These are phyloP conservation scores for Capronia americana DNA, from an alignment of 2,329 filamentous ascomycete genomes.

Conservation along the genomic window DNA sequence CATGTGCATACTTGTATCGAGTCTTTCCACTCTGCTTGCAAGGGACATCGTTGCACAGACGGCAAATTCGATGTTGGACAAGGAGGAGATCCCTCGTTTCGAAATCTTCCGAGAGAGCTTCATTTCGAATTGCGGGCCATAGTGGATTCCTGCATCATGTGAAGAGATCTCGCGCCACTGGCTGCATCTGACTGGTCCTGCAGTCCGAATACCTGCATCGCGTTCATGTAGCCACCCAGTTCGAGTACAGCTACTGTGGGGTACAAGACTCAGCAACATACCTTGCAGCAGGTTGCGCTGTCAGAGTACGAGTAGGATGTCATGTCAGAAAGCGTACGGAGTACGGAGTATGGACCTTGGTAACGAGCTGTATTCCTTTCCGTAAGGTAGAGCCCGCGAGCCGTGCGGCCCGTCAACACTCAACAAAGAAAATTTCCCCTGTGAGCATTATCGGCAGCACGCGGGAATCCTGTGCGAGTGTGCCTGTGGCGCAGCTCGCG, in stretches of 20 bases:
- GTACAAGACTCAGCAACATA: constrained; percentile 11
- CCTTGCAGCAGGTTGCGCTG: constrained; percentile 4
- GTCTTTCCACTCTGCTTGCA: neutral
- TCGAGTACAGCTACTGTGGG: constrained; percentile 6
- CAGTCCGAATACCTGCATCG: constrained; percentile 11
- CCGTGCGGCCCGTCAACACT: constrained; percentile 15
- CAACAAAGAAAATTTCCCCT: constrained; percentile 12
- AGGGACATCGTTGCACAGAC: constrained; percentile 9
- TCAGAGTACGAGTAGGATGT: constrained; percentile 9
- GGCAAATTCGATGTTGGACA: constrained; percentile 6
- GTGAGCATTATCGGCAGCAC: constrained; percentile 7
- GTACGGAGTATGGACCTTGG: neutral
- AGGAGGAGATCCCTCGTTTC: constrained; percentile 7
- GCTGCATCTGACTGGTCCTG: constrained; percentile 9
- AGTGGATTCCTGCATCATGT: constrained; percentile 18
- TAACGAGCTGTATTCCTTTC: constrained; percentile 3
- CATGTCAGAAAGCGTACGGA: neutral
- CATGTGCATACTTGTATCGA: neutral
- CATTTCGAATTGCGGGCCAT: neutral
- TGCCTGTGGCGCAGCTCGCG: constrained; percentile 2
- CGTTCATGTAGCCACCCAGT: neutral
- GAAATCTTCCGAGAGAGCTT: constrained; percentile 7
- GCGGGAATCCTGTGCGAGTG: constrained; percentile 4
- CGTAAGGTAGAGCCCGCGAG: neutral
- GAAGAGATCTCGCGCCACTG: constrained; percentile 13